phyloP scores from a whole-genome alignment of 805 yeast species.

The Sugiyamaella valdiviana region DNA sequence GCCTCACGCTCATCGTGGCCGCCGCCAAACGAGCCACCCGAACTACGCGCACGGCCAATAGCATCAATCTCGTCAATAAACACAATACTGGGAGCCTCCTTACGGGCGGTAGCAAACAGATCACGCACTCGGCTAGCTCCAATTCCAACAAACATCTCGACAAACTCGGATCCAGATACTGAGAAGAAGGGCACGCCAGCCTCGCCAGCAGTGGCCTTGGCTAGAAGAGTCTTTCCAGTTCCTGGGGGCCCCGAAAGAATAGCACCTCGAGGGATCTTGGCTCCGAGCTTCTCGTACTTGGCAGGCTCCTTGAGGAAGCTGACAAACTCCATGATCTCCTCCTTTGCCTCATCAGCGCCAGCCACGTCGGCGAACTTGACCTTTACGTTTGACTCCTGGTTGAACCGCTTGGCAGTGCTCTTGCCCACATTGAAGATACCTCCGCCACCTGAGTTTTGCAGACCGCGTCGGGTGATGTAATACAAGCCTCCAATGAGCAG shows the following conservation, averaged over 20 bases:
- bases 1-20: conserved; percentile 97
- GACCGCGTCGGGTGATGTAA: conserved; percentile 67
- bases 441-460: conserved; percentile 60
- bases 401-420: conserved; percentile 84
- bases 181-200: conserved; percentile 96
- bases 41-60: conserved; percentile 89
- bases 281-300: conserved; percentile 89
- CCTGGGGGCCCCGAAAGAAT: conserved; percentile 98
- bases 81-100: conserved; percentile 91
- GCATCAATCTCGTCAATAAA: conserved; percentile 99
- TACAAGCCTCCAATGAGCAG: conserved; percentile 82
- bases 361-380: conserved; percentile 92
- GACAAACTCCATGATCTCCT: conserved; percentile 97
- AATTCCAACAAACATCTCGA: conserved; percentile 98
- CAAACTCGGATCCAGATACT: conserved; percentile 96
- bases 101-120: conserved; percentile 83
- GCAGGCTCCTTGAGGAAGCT: conserved; percentile 83
- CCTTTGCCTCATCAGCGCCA: conserved; percentile 95
- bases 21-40: conserved; percentile 55
- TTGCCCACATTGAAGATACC: conserved; percentile 82
- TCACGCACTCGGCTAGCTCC: conserved; percentile 99
- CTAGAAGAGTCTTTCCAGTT: conserved; percentile 95
- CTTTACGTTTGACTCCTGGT: conserved; percentile 85
- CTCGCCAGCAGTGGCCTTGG: conserved; percentile 99
- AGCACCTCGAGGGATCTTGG: conserved; percentile 97